These are phyloP conservation scores for Erucastrum elatum DNA, from an alignment of 345 rosid genomes.

Conservation along the genomic window DNA sequence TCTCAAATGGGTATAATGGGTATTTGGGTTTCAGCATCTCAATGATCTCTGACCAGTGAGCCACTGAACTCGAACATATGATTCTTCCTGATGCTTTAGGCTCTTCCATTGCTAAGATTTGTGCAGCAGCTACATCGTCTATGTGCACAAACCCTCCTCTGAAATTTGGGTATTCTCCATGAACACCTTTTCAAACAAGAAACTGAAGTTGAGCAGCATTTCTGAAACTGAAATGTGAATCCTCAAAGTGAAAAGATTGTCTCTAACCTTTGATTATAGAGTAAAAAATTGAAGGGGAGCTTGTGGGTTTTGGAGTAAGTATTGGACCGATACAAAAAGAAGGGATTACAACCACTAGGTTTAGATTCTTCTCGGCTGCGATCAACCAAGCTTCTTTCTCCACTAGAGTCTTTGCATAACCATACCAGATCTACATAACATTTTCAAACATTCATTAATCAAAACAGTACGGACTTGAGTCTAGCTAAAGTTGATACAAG, in stretches of 20 bases:
- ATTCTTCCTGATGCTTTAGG: not conserved
- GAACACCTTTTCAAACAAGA: not conserved
- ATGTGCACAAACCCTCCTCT: not conserved
- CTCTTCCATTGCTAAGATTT: not conserved
- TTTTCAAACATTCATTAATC: not conserved
- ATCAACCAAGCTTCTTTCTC: not conserved
- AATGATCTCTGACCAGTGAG: not conserved
- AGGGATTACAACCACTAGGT: not conserved
- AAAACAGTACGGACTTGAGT: no score
- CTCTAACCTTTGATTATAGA: not conserved
- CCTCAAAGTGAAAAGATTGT: not conserved
- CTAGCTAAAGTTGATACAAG: no score
- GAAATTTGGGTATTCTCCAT: not conserved
- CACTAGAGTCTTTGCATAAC: not conserved
- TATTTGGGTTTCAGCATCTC: not conserved
- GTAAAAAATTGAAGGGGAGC: not conserved
- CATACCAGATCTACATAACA: not conserved
- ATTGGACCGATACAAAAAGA: not conserved
- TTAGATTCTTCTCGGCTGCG: not conserved
- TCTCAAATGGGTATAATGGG: not conserved
- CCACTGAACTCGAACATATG: not conserved
- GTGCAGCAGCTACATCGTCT: not conserved
- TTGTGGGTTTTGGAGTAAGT: not conserved
- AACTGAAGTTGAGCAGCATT: not conserved
- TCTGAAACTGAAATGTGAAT: not conserved